A percentile compares a stretch with the other conserved stretches of the same genome.
Conservation (phyloP, 2,329 filamentous ascomycete species). For the Neopestalotiopsis sp. region DNA sequence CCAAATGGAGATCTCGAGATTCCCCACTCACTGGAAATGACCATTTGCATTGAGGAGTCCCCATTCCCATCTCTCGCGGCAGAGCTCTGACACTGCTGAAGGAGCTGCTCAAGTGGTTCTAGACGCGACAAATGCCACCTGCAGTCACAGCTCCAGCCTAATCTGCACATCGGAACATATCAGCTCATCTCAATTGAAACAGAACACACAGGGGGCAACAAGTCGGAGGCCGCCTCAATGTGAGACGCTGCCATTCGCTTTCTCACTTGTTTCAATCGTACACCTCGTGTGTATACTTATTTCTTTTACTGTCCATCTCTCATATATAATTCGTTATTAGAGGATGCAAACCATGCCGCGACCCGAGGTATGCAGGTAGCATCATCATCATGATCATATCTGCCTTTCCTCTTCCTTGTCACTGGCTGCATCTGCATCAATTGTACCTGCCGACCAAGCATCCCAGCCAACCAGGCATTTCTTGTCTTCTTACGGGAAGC, state of each 20-base stretch:
- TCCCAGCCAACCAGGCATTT: neutral
- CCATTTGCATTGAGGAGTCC: neutral
- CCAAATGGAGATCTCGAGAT: neutral
- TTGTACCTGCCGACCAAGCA: neutral
- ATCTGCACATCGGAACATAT: too few species aligned
- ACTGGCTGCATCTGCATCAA: neutral
- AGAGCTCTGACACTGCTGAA: too few species aligned
- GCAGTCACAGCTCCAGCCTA: too few species aligned
- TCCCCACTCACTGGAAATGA: neutral
- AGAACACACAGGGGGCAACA: neutral
- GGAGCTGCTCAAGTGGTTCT: too few species aligned
- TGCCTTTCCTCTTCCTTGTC: neutral
- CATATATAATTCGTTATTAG: neutral
- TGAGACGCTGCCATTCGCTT: neutral
- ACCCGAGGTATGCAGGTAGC: neutral
- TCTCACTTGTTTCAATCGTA: neutral
- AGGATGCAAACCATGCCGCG: neutral
- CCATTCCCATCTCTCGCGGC: neutral
- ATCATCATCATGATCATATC: neutral
- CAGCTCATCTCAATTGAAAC: constrained; percentile 13
- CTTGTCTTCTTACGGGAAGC: neutral
- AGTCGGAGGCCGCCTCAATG: neutral
- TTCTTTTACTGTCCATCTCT: neutral
- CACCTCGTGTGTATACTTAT: neutral
- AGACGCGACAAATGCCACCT: too few species aligned